Percentiles rank a stretch among this genome's conserved stretches.
Conservation (phyloP, 2,329 filamentous ascomycete species). For the Trichophaea hybrida region DNA sequence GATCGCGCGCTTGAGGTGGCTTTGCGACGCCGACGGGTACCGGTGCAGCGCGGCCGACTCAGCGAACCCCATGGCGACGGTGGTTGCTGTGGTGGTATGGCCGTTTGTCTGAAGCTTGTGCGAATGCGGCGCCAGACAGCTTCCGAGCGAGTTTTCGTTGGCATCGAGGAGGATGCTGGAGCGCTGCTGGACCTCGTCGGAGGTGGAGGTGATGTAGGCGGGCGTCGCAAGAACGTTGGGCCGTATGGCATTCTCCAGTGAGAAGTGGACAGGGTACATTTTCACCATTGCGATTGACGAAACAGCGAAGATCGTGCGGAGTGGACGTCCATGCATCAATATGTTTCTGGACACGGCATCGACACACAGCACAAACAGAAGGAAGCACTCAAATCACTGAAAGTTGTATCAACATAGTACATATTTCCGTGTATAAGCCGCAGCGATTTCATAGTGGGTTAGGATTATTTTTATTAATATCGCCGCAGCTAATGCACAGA, state of each 20-base stretch:
- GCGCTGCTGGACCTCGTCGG: background rate
- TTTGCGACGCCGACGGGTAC: background rate
- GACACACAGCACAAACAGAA: no score
- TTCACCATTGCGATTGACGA: background rate
- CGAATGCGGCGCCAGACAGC: background rate
- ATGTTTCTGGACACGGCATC: no score
- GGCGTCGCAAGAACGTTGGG: background rate
- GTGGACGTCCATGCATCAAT: no score
- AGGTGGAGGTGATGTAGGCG: background rate
- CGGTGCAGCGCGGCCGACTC: background rate
- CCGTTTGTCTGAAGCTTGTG: background rate
- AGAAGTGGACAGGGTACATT: background rate
- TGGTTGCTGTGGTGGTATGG: background rate
- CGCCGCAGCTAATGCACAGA: no score
- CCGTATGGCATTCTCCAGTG: background rate
- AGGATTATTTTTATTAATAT: no score
- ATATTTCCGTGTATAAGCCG: no score
- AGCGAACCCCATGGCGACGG: background rate
- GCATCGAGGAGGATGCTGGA: background rate
- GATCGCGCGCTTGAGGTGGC: background rate
- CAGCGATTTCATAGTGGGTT: no score
- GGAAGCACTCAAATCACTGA: no score
- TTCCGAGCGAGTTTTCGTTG: background rate
- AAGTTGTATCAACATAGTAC: no score
- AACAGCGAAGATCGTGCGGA: no score